A percentile compares a stretch with the other conserved stretches of the same genome.
Conservation (phyloP, 495 filamentous ascomycete species). For the Aspergillus nanangensis region DNA sequence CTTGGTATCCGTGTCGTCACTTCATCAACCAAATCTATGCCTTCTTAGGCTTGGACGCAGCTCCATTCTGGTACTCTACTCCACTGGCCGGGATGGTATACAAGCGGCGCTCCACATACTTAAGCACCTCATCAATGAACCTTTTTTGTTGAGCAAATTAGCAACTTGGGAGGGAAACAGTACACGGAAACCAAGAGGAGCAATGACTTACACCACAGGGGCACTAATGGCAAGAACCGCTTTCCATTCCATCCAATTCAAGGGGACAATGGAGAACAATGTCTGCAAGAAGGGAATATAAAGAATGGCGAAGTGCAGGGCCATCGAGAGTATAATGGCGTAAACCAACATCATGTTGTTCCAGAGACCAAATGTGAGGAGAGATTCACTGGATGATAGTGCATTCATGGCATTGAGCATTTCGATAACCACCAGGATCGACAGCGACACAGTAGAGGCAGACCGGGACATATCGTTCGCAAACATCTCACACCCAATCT, state of each 20-base stretch:
- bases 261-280: conserved; percentile 86
- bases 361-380: conserved; percentile 90
- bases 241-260: conserved; percentile 89
- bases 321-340: conserved; percentile 93
- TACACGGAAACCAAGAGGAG: background rate
- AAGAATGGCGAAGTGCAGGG: conserved; percentile 87
- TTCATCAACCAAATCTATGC: conserved; percentile 27
- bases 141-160: conserved; percentile 37
- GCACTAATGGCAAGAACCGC: conserved; percentile 85
- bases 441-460: conserved; percentile 92
- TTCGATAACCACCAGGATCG: conserved; percentile 92
- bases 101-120: conserved; percentile 69
- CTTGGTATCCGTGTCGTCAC: conserved; percentile 13
- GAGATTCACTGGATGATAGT: conserved; percentile 88
- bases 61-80: conserved; percentile 25
- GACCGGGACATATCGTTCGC: conserved; percentile 81
- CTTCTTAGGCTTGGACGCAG: conserved; percentile 35
- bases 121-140: conserved; percentile 85
- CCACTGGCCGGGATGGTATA: conserved; percentile 29
- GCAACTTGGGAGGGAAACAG: conserved; percentile 1
- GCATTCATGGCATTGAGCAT: conserved; percentile 99
- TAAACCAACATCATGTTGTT: conserved; percentile 97
- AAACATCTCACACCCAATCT: conserved; percentile 96
- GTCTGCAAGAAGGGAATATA: conserved; percentile 87
- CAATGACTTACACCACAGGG: conserved; percentile 86